Conservation (phyloP, 345 rosid species). For the Gossypioides kirkii region DNA sequence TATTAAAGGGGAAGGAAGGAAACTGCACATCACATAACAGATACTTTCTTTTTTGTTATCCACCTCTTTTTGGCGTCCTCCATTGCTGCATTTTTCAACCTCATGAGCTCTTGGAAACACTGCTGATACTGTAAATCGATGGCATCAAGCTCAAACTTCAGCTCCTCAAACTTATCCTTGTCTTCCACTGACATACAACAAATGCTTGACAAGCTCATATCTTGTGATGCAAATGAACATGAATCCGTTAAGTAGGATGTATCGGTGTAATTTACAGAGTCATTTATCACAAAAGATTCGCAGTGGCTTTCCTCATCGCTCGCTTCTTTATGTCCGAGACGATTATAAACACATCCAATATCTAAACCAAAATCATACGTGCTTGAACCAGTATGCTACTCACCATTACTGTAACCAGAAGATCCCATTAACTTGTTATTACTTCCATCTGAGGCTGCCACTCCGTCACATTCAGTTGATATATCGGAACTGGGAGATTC, state of each 20-base stretch:
- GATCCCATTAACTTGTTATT: conserved; percentile 25
- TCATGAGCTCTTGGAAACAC: conserved; percentile 52
- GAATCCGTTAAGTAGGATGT: conserved; percentile 31
- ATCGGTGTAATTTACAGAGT: conserved; percentile 23
- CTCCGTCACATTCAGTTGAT: conserved; percentile 39
- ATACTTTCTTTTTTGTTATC: conserved; percentile 45
- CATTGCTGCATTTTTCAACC: conserved; percentile 60
- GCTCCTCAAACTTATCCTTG: conserved; percentile 34
- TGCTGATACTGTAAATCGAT: conserved; percentile 50
- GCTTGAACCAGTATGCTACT: conserved; percentile 2
- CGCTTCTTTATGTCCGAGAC: conserved; percentile 13
- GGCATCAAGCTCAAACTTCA: conserved; percentile 49
- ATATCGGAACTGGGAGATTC: conserved; percentile 44
- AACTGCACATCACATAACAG: conserved; percentile 18
- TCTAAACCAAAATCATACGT: conserved; percentile 14
- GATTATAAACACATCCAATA: conserved; percentile 13
- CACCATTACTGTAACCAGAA: conserved; percentile 21
- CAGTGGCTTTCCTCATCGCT: background rate
- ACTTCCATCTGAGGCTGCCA: conserved; percentile 21
- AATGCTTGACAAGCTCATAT: conserved; percentile 31
- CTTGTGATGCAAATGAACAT: conserved; percentile 39
- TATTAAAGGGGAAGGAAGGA: background rate
- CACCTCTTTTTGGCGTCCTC: conserved; percentile 57
- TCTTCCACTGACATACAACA: conserved; percentile 33
- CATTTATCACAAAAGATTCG: conserved; percentile 24